A percentile compares a stretch with the other conserved stretches of the same genome.
These are phyloP conservation scores for Phlyctochytrium bullatum DNA, from an alignment of 192 early-diverging fungal genomes.

Conservation along the genomic window DNA sequence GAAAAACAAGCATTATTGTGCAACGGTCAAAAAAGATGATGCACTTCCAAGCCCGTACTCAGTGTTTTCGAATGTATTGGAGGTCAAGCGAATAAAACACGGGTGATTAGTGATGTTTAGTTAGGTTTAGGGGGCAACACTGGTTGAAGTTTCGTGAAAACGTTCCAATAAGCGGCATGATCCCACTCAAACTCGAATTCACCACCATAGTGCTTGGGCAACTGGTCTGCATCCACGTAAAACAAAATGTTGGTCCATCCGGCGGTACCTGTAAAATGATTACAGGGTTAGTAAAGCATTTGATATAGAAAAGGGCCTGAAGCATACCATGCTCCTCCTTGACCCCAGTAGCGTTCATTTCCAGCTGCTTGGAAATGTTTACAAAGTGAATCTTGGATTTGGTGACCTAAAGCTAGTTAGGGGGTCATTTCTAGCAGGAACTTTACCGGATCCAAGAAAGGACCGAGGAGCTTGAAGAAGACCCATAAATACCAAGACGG, in stretches of 20 bases:
- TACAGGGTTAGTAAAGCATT: slow-evolving; percentile 1
- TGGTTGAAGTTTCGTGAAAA: too few species aligned
- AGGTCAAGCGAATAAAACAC: too few species aligned
- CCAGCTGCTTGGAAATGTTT: slow-evolving; percentile 54
- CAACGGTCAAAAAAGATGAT: too few species aligned
- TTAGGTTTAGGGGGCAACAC: too few species aligned
- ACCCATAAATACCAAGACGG: slow-evolving; percentile 84
- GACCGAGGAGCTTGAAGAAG: slow-evolving; percentile 73
- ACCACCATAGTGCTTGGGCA: slow-evolving; percentile 77
- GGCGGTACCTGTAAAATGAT: slow-evolving; percentile 10
- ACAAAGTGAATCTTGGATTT: slow-evolving; percentile 83
- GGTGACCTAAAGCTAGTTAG: too few species aligned
- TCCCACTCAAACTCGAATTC: slow-evolving; percentile 64
- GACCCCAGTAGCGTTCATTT: slow-evolving; percentile 11
- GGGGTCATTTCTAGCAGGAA: too few species aligned
- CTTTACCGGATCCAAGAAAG: slow-evolving; percentile 93
- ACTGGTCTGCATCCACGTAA: slow-evolving; percentile 50
- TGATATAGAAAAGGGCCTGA: slow-evolving; percentile 24
- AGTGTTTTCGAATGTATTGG: too few species aligned
- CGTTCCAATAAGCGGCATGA: slow-evolving; percentile 64
- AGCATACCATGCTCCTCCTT: slow-evolving; percentile 2
- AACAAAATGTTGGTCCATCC: slow-evolving; percentile 54
- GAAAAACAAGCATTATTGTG: too few species aligned
- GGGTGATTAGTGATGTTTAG: too few species aligned
- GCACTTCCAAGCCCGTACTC: too few species aligned